Evolutionary conservation across 1,284 basidiomycete species (phyloP), one percentile per base, ranked within the genome.

Genomic region (Trichosporon faecale): DNA sequence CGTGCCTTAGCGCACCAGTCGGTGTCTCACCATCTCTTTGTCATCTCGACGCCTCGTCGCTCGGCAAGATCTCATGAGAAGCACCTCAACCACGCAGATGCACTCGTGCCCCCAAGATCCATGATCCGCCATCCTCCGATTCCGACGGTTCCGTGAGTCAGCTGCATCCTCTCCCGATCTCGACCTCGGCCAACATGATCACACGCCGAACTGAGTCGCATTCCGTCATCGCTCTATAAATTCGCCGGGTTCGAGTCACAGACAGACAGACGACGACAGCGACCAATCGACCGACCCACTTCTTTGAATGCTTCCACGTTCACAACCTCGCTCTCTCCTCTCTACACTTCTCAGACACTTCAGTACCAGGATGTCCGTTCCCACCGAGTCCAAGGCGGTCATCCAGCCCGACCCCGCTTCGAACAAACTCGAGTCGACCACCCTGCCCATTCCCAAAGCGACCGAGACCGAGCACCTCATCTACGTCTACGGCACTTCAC

Each of bases 401-500:
- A 6, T 70, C 29, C 72, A 73, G 67, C 67, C 66, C 29, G 65
- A 64, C 52, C 37, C 61, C 21, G 5, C 55, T 21, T 65, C 66
- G 2, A 6, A 29, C 21, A 9, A 16, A 6, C 67, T 73, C 60
- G 23, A 65, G 21, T 23, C 40, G n/a, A 37, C 63, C 1, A 66
- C 63, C 1, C 27, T 70, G 29, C 55, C 69, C n/a, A 5, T 64
- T 3, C 72, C 69, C 9, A 21, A 57, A 11, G 40, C 69, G 6
- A 31, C 16, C 7, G 52, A 16, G 2, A 49, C 18, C 44, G 55
- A 57, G 18, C 65, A 67, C 25, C 52, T 69, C 9, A 31, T 70
- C n/a, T 37, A 60, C 11, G 66, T 73, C 25, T 40, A 64, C 7
- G 67, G 35, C 29, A 67, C 72, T 1, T 29, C 72, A 2, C 69